Evolutionary conservation across 495 filamentous ascomycete genomes (phyloP).

Genomic region (Penicillium turbatum): DNA sequence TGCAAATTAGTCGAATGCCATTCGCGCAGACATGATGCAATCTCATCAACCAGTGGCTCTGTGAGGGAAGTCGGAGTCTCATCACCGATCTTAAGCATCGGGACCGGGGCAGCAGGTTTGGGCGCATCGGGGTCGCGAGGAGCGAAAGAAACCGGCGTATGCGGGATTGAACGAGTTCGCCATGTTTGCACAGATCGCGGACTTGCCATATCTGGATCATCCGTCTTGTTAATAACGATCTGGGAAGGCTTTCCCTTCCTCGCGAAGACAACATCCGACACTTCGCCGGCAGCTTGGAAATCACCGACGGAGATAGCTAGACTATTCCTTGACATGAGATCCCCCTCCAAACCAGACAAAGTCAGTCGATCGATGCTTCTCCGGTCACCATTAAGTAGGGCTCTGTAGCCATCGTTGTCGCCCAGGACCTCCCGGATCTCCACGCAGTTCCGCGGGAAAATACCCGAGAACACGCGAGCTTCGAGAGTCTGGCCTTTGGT

Average conservation of each 20-base stretch:
- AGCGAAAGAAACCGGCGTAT: conserved; percentile 33
- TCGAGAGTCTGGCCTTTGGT: conserved; percentile 91
- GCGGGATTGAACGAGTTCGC: conserved; percentile 30
- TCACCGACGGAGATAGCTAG: conserved; percentile 28
- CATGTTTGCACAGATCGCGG: conserved; percentile 15
- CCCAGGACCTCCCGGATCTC: conserved; percentile 74
- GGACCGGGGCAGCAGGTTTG: conserved; percentile 86
- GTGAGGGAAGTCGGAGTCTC: conserved; percentile 84
- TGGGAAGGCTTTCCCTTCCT: conserved; percentile 43
- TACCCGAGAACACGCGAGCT: conserved; percentile 91
- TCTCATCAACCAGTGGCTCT: conserved; percentile 95
- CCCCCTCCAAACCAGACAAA: conserved; percentile 17
- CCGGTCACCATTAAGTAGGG: conserved; percentile 32
- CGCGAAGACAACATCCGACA: conserved; percentile 38
- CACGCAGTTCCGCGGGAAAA: conserved; percentile 91
- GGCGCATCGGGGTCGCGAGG: conserved; percentile 54
- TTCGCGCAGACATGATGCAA: conserved; percentile 90
- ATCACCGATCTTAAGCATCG: conserved; percentile 95
- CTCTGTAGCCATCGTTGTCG: conserved; percentile 45
- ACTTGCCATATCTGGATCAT: conserved; percentile 31
- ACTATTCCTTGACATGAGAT: conserved; percentile 26
- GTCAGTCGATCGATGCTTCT: conserved; percentile 26
- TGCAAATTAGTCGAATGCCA: conserved; percentile 98
- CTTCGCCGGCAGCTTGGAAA: conserved; percentile 26
- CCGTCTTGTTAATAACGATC: conserved; percentile 38